These are phyloP conservation scores for Polymyxa betae DNA, from an alignment of 208 protist species.

Conservation along the genomic window DNA sequence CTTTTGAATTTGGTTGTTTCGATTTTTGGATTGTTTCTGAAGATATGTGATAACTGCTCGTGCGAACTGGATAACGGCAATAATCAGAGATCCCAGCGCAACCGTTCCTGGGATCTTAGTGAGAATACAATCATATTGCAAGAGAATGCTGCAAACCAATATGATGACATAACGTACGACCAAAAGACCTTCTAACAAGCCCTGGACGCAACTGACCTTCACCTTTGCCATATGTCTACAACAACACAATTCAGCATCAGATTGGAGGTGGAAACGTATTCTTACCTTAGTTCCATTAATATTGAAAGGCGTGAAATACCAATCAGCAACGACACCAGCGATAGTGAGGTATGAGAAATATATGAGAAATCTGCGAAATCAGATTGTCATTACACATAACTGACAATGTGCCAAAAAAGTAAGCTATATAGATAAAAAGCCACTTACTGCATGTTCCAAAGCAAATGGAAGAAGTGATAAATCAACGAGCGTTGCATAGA, in stretches of 20 bases:
- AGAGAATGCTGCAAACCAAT: slow-evolving; percentile 50
- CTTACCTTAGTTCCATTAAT: background rate
- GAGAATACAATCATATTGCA: background rate
- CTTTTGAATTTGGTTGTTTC: slow-evolving; percentile 52
- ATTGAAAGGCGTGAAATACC: slow-evolving; percentile 61
- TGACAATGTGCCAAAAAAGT: background rate
- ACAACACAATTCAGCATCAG: background rate
- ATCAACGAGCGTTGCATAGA: slow-evolving; percentile 38
- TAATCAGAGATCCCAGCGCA: slow-evolving; percentile 67
- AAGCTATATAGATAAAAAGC: background rate
- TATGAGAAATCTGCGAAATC: slow-evolving; percentile 61
- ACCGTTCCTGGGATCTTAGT: slow-evolving; percentile 50
- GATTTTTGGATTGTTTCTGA: slow-evolving; percentile 15
- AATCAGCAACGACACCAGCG: slow-evolving; percentile 63
- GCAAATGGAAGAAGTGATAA: slow-evolving; percentile 53
- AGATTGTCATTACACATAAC: too few species aligned
- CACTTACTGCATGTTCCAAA: slow-evolving; percentile 61
- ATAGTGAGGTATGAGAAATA: slow-evolving; percentile 60
- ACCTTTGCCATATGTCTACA: background rate
- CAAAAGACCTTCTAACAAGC: background rate
- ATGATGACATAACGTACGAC: slow-evolving; percentile 59
- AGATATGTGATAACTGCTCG: slow-evolving; percentile 60
- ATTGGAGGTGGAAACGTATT: background rate
- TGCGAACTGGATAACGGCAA: slow-evolving; percentile 60
- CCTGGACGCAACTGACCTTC: background rate